A percentile compares a stretch with the other conserved stretches of the same genome.
Evolutionary conservation across 1,139 yeast species (phyloP).

Genomic region (Groenewaldozyma sp.): DNA sequence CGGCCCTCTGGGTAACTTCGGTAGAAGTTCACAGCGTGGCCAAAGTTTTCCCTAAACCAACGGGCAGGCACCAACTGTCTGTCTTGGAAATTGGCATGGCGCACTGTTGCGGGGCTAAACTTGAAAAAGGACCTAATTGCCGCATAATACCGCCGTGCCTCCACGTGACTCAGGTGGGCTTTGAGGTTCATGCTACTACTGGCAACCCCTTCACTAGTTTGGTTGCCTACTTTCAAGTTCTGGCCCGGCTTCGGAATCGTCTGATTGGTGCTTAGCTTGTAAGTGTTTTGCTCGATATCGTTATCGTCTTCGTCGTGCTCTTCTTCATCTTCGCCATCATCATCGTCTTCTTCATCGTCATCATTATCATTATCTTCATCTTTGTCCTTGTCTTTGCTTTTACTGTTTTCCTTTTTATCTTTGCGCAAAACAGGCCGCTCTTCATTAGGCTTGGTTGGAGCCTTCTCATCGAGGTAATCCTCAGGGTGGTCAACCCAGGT

Average conservation of each 20-base stretch:
- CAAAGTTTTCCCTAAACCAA: constrained; percentile 2
- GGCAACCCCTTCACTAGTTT: too few species aligned
- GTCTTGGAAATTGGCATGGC: neutral
- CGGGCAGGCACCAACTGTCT: neutral
- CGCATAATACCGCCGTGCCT: neutral
- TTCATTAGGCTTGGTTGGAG: too few species aligned
- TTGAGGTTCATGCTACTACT: neutral
- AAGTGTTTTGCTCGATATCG: too few species aligned
- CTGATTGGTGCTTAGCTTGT: too few species aligned
- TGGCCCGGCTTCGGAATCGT: too few species aligned
- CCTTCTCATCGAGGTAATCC: too few species aligned
- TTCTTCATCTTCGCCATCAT: too few species aligned
- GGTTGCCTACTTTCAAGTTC: too few species aligned
- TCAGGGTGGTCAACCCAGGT: constrained; percentile 1
- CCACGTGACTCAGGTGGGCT: neutral
- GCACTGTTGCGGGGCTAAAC: neutral
- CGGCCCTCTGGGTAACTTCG: constrained; percentile 1
- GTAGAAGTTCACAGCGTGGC: neutral
- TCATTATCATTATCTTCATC: neutral
- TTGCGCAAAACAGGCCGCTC: too few species aligned
- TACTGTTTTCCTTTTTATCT: too few species aligned
- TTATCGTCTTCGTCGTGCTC: too few species aligned
- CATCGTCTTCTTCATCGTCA: neutral
- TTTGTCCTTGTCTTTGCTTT: neutral
- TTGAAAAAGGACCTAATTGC: neutral